A percentile compares a stretch with the other conserved stretches of the same genome.
Conservation (phyloP, 352 stramenopile species). For the Blastocystis sp. region DNA sequence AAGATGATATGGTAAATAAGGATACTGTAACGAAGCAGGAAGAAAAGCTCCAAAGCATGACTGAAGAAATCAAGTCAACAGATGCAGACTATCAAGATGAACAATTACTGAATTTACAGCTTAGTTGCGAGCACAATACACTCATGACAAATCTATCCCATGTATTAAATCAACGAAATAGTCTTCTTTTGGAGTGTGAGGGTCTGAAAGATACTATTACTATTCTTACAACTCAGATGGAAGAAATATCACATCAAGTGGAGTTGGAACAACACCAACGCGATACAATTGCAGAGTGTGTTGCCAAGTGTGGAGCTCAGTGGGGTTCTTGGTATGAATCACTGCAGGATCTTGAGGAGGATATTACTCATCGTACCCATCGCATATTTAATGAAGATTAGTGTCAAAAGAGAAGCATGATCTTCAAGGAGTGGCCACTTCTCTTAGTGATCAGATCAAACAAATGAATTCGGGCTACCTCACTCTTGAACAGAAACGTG, state of each 20-base stretch:
- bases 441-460: not conserved
- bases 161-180: conserved; percentile 44
- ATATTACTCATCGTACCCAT: not conserved
- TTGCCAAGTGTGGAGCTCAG: not conserved
- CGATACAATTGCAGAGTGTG: not conserved
- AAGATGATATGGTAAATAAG: conserved; percentile 59
- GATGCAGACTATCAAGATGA: conserved; percentile 10
- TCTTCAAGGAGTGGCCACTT: not conserved
- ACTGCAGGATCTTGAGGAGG: not conserved
- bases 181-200: conserved; percentile 40
- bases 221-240: conserved; percentile 8
- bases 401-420: not conserved
- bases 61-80: not conserved
- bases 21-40: conserved; percentile 60
- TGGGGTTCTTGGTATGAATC: not conserved
- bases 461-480: not conserved
- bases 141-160: conserved; percentile 60
- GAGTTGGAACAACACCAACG: not conserved
- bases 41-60: conserved; percentile 8
- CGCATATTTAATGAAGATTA: not conserved
- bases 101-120: conserved; percentile 35
- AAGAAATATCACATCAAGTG: not conserved
- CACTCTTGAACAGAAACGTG: not conserved
- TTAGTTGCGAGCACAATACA: conserved; percentile 38
- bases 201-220: conserved; percentile 24